Evolutionary conservation across 495 filamentous ascomycete genomes (phyloP).

Genomic region (Penicillium coffeae): DNA sequence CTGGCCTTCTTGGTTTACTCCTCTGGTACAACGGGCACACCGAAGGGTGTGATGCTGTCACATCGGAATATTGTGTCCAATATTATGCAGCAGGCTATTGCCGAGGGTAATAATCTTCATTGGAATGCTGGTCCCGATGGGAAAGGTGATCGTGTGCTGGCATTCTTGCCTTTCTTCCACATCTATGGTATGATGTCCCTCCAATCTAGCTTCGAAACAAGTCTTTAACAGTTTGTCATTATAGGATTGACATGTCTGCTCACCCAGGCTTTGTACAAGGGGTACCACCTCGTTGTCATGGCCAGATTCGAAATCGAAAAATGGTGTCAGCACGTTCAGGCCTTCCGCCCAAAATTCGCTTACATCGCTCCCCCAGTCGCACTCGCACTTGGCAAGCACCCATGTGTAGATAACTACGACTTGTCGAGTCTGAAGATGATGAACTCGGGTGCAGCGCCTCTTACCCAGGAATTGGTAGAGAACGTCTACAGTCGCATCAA

Average conservation of each 20-base stretch:
- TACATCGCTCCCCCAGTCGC: conserved; percentile 87
- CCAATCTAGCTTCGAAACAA: conserved; percentile 34
- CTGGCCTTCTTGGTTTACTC: conserved; percentile 73
- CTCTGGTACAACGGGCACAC: conserved; percentile 85
- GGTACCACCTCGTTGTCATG: conserved; percentile 72
- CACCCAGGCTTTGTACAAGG: conserved; percentile 60
- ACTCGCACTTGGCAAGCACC: conserved; percentile 74
- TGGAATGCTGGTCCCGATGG: conserved; percentile 59
- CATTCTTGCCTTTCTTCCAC: conserved; percentile 90
- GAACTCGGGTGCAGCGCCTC: conserved; percentile 84
- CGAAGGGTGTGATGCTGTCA: conserved; percentile 89
- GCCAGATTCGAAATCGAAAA: conserved; percentile 77
- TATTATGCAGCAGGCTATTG: conserved; percentile 49
- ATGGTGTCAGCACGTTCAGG: conserved; percentile 73
- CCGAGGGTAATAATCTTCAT: conserved; percentile 56
- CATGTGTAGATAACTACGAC: conserved; percentile 74
- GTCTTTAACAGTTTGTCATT: conserved; percentile 61
- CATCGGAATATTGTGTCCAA: conserved; percentile 82
- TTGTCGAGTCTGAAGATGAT: conserved; percentile 75
- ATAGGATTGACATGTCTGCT: conserved; percentile 67
- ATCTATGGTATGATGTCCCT: conserved; percentile 64
- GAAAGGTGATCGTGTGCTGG: conserved; percentile 67
- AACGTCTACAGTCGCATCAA: conserved; percentile 70
- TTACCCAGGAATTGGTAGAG: conserved; percentile 78
- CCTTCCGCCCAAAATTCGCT: conserved; percentile 67